These are phyloP conservation scores for Diplodia mutila DNA, from an alignment of 2,329 filamentous ascomycete genomes.

Conservation along the genomic window DNA sequence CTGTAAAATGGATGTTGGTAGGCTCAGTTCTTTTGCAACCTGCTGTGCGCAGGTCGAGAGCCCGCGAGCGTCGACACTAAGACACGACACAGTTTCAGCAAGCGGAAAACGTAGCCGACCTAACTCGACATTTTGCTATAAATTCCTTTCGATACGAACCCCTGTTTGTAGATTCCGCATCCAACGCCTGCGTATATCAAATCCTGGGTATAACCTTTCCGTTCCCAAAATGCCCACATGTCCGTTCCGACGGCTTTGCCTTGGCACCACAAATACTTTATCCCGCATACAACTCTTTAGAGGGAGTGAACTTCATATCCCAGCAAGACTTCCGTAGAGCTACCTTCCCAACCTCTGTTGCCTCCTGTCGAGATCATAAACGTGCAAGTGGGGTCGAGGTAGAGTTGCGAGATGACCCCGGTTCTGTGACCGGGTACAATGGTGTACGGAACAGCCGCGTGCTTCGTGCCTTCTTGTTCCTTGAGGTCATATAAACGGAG, in stretches of 20 bases:
- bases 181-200: constrained; percentile 16
- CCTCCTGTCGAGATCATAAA: constrained; percentile 94
- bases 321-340: constrained; percentile 83
- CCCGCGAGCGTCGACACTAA: too few relatives aligned
- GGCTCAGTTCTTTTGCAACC: too few relatives aligned
- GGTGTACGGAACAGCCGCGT: constrained; percentile 88
- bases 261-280: neutral
- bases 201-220: constrained; percentile 23
- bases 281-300: neutral
- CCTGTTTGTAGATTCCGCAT: constrained; percentile 3
- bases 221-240: constrained; percentile 12
- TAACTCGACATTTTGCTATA: neutral
- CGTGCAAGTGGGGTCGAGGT: constrained; percentile 82
- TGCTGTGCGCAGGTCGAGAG: too few relatives aligned
- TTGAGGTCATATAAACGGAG: constrained; percentile 88
- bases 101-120: neutral
- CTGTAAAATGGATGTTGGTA: too few relatives aligned
- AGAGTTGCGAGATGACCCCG: constrained; percentile 83
- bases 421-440: constrained; percentile 91
- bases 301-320: constrained; percentile 80
- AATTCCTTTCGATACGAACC: neutral
- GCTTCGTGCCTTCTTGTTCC: constrained; percentile 65
- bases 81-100: neutral
- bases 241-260: neutral
- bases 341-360: constrained; percentile 93